Conservation (phyloP, 768 basidiomycete species). For the Cystobasidium tubakii region DNA sequence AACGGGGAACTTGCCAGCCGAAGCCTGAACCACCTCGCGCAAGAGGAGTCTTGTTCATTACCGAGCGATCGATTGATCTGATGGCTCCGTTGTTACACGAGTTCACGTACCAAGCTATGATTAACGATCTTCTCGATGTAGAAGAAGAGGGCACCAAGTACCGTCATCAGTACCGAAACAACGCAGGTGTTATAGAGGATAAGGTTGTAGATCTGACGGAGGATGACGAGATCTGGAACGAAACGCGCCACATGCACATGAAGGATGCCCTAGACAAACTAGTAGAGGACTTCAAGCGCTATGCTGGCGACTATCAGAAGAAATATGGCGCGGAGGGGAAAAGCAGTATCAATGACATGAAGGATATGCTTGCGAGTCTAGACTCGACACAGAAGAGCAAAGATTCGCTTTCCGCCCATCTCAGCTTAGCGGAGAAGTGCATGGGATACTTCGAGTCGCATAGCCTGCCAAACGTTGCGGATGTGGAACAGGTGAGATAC, state of each 20-base stretch:
- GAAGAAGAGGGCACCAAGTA: constrained; percentile 72
- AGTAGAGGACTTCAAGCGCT: constrained; percentile 91
- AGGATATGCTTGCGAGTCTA: constrained; percentile 92
- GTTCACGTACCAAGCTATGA: constrained; percentile 99
- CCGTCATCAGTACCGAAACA: constrained; percentile 89
- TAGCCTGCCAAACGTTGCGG: constrained; percentile 72
- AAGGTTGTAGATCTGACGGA: constrained; percentile 82
- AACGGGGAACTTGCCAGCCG: constrained; percentile 39
- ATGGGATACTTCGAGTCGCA: constrained; percentile 88
- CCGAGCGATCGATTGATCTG: constrained; percentile 94
- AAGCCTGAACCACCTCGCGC: constrained; percentile 56
- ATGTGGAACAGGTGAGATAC: constrained; percentile 75
- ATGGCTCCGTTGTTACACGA: constrained; percentile 87
- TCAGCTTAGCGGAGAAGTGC: constrained; percentile 96
- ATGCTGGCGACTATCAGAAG: constrained; percentile 89
- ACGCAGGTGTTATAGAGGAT: constrained; percentile 74
- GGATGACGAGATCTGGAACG: constrained; percentile 80
- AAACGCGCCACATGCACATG: constrained; percentile 96
- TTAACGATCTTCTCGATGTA: constrained; percentile 83
- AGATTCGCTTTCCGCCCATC: constrained; percentile 95
- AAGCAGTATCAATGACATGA: constrained; percentile 91
- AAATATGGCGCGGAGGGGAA: constrained; percentile 58
- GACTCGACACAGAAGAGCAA: constrained; percentile 92
- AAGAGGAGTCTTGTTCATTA: constrained; percentile 76
- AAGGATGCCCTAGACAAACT: constrained; percentile 94